These are phyloP conservation scores for Mycena metata DNA, from an alignment of 768 basidiomycete species.

Conservation along the genomic window DNA sequence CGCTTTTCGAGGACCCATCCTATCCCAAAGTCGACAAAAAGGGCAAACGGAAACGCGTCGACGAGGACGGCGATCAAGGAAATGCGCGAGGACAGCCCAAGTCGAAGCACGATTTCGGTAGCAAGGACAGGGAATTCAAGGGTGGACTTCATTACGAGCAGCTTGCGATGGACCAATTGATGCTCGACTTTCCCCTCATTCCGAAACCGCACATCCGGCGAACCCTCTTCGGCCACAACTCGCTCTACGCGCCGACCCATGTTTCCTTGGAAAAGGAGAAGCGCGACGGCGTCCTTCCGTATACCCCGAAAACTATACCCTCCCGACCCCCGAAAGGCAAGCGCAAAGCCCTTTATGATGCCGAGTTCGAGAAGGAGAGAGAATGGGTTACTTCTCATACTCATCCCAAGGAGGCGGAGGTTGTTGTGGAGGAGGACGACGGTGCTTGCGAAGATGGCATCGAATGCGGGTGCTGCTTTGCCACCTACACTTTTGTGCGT, in stretches of 20 bases:
- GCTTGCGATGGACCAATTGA: slow-evolving; percentile 67
- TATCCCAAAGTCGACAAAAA: slow-evolving; percentile 69
- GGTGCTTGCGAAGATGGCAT: slow-evolving; percentile 71
- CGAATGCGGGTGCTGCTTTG: slow-evolving; percentile 92
- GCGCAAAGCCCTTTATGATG: slow-evolving; percentile 54
- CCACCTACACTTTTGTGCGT: slow-evolving; percentile 77
- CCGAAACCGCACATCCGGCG: slow-evolving; percentile 67
- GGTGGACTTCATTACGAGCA: slow-evolving; percentile 63
- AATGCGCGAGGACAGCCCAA: slow-evolving; percentile 47
- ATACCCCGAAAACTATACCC: slow-evolving; percentile 51
- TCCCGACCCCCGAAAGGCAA: slow-evolving; percentile 56
- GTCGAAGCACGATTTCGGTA: slow-evolving; percentile 67
- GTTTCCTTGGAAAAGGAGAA: slow-evolving; percentile 61
- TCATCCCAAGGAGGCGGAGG: slow-evolving; percentile 42
- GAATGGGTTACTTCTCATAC: slow-evolving; percentile 62
- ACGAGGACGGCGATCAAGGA: slow-evolving; percentile 49
- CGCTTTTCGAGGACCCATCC: slow-evolving; percentile 70
- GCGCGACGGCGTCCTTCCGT: slow-evolving; percentile 48
- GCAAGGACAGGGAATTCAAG: slow-evolving; percentile 56
- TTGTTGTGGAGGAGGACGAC: slow-evolving; percentile 58
- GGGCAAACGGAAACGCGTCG: slow-evolving; percentile 50
- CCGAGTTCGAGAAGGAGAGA: slow-evolving; percentile 61
- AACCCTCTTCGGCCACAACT: slow-evolving; percentile 52
- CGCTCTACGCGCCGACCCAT: slow-evolving; percentile 78
- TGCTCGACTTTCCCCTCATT: slow-evolving; percentile 68